Conservation (phyloP, 2,329 filamentous ascomycete species). For the Fusarium hostae region DNA sequence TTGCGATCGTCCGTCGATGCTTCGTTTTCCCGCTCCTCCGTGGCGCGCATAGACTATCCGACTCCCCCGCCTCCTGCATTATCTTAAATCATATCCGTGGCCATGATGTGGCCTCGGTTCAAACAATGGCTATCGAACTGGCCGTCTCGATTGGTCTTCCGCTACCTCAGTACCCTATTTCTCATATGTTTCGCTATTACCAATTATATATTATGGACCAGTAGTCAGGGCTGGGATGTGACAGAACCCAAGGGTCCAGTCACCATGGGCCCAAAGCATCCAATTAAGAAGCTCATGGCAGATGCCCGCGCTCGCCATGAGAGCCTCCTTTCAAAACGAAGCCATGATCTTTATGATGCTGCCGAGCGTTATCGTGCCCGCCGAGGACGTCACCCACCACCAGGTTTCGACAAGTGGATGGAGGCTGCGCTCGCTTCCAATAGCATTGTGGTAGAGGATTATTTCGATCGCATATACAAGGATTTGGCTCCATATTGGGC, state of each 20-base stretch:
- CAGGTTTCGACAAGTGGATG: conserved; percentile 72
- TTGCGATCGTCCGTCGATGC: conserved; percentile 34
- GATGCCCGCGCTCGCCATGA: conserved; percentile 58
- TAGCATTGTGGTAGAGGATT: conserved; percentile 70
- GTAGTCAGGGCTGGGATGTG: conserved; percentile 43
- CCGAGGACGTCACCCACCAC: conserved; percentile 70
- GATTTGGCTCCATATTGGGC: conserved; percentile 72
- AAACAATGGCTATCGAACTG: conserved; percentile 44
- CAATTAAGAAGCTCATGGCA: conserved; percentile 62
- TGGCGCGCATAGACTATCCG: conserved; percentile 40
- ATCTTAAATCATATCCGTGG: conserved; percentile 21
- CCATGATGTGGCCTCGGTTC: conserved; percentile 43
- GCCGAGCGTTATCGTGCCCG: conserved; percentile 66
- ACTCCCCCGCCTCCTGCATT: conserved; percentile 24
- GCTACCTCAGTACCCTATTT: conserved; percentile 43
- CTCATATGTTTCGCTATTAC: conserved; percentile 43
- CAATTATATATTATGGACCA: conserved; percentile 49
- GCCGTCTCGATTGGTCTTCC: conserved; percentile 46
- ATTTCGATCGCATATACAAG: conserved; percentile 72
- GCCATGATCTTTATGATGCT: conserved; percentile 61
- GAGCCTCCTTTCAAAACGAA: conserved; percentile 56
- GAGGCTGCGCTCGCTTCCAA: conserved; percentile 62
- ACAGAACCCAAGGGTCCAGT: conserved; percentile 38
- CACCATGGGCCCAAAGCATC: conserved; percentile 52
- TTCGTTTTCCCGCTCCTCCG: conserved; percentile 34